These are phyloP conservation scores for Linderina pennispora DNA, from an alignment of 192 early-diverging fungal species.

Conservation along the genomic window DNA sequence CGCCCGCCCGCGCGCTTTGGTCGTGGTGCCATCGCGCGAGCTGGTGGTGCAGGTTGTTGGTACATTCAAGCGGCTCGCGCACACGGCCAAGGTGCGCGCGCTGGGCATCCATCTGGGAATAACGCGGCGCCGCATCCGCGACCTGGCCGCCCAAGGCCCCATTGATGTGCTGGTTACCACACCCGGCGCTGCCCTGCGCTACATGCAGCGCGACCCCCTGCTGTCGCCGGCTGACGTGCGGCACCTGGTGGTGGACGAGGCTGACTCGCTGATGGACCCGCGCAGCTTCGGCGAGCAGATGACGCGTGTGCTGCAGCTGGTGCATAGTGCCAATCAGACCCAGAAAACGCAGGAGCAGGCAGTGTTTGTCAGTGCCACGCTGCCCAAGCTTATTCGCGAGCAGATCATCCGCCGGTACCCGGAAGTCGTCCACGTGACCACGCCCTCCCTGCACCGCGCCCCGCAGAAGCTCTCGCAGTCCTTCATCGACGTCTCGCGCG, in stretches of 20 bases:
- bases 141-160: constrained; percentile 51
- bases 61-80: constrained; percentile 67
- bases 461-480: constrained; percentile 69
- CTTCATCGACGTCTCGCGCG: constrained; percentile 64
- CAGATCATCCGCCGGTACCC: constrained; percentile 52
- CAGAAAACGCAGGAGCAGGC: constrained; percentile 45
- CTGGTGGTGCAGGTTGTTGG: constrained; percentile 72
- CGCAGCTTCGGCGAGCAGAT: constrained; percentile 68
- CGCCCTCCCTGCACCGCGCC: constrained; percentile 72
- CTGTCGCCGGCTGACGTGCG: constrained; percentile 58
- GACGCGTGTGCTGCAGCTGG: constrained; percentile 46
- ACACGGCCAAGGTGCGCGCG: constrained; percentile 60
- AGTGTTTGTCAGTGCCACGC: constrained; percentile 63
- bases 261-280: constrained; percentile 85
- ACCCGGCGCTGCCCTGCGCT: constrained; percentile 59
- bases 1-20: constrained; percentile 74
- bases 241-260: constrained; percentile 86
- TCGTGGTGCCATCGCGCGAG: constrained; percentile 86
- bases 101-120: constrained; percentile 54
- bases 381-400: constrained; percentile 63
- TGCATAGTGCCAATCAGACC: constrained; percentile 36
- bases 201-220: constrained; percentile 46
- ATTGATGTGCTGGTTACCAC: constrained; percentile 84
- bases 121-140: constrained; percentile 40
- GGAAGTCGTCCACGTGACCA: constrained; percentile 62